Percentiles rank a stretch among this genome's conserved stretches.
Evolutionary conservation across 257 asterid species (phyloP).

Genomic region (Capsicum baccatum): DNA sequence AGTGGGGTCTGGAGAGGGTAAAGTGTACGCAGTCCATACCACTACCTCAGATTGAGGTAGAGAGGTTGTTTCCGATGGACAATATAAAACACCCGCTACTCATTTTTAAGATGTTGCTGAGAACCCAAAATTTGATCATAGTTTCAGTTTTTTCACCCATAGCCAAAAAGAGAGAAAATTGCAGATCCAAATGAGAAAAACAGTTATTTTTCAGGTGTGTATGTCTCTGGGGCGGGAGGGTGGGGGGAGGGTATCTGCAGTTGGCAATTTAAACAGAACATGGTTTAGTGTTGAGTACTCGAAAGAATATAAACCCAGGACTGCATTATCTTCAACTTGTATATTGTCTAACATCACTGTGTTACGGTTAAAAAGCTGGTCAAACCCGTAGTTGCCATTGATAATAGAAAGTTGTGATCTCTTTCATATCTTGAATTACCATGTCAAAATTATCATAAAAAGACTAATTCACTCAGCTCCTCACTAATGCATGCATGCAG

Average conservation of each 20-base stretch:
- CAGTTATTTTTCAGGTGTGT: not conserved
- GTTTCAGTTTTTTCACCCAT: not conserved
- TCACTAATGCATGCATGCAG: conserved; percentile 20
- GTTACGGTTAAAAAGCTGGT: conserved; percentile 9
- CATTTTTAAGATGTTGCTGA: not conserved
- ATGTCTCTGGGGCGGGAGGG: not conserved
- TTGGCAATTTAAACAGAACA: not conserved
- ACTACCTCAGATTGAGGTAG: no score
- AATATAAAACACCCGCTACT: not conserved
- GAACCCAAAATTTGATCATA: not conserved
- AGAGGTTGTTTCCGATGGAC: no score
- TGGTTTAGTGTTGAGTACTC: not conserved
- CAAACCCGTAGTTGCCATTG: not conserved
- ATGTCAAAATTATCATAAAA: not conserved
- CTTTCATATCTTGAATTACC: not conserved
- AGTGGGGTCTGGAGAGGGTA: no score
- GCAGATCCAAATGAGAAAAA: not conserved
- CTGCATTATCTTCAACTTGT: not conserved
- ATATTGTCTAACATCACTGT: not conserved
- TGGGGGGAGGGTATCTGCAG: not conserved
- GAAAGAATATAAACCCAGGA: not conserved
- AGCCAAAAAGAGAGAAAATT: not conserved
- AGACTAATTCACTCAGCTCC: not conserved
- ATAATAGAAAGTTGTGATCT: not conserved
- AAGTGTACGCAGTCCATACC: no score